Evolutionary conservation across 768 basidiomycete species (phyloP).

Genomic region (Boletus pseudopeckii): DNA sequence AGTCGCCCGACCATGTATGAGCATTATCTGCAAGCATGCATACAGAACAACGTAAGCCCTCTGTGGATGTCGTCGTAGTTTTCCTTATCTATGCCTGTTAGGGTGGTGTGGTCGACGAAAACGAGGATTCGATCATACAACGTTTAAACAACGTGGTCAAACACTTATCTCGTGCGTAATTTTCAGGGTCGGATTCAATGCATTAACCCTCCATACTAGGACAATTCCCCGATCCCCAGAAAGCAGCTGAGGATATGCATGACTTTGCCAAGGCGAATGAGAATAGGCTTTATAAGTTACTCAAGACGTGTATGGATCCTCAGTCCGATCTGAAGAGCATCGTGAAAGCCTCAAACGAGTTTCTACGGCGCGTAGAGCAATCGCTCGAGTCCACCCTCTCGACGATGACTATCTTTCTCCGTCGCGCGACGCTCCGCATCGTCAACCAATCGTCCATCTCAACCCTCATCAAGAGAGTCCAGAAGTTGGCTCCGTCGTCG

Average conservation of each 20-base stretch:
- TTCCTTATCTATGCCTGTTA: conserved; percentile 29
- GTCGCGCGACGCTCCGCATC: conserved; percentile 65
- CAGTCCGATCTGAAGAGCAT: conserved; percentile 80
- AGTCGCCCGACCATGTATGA: conserved; percentile 73
- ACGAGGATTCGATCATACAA: conserved; percentile 61
- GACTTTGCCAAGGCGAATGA: conserved; percentile 88
- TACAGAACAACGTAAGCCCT: conserved; percentile 77
- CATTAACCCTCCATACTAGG: conserved; percentile 31
- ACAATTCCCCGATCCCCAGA: conserved; percentile 63
- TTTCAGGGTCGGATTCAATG: neutral
- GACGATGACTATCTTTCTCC: conserved; percentile 72
- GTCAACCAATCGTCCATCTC: conserved; percentile 86
- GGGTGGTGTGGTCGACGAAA: conserved; percentile 89
- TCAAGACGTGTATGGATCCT: conserved; percentile 78
- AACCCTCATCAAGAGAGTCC: conserved; percentile 67
- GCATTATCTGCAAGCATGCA: conserved; percentile 67
- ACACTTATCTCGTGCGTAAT: conserved; percentile 57
- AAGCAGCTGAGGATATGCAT: conserved; percentile 73
- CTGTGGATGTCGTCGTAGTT: neutral
- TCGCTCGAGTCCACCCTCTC: conserved; percentile 53
- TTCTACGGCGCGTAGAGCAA: conserved; percentile 72
- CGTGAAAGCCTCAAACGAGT: conserved; percentile 80
- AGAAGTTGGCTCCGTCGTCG: conserved; percentile 42
- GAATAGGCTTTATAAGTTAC: conserved; percentile 75
- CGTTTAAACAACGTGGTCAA: conserved; percentile 54